Base-by-base conservation (phyloP, 495 filamentous ascomycete species). In the Penicillium tannophilum region DNA sequence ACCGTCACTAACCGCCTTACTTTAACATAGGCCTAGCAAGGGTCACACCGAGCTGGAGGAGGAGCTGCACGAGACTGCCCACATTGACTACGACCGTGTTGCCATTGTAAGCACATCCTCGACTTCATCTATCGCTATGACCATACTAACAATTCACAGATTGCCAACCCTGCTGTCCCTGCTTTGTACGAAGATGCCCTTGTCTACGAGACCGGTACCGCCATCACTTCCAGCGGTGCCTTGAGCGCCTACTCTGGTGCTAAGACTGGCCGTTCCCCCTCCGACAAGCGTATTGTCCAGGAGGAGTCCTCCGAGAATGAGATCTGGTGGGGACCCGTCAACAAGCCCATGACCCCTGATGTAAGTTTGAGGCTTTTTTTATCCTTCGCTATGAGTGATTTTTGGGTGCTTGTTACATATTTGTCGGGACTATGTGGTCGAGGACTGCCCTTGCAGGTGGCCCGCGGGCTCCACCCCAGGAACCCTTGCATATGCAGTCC, bases 1-100 rank as follows among this genome's bases (percentile, higher is more conserved):
- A 20, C 53, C 58, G 51, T 67, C 55, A 56, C 76, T 78, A 73
- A 82, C 67, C 35, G 8, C 53, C 48, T 69, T 43, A 52, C 55
- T 49, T 42, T 55, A 45, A 45, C 23, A 51, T 70, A 95, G 92
- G 71, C 90, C 92, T 36, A 81, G 88, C 73, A 80, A 81, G 66
- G 88, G 94, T 69, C 93, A 97, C 85, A 97, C 93, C 31, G 93
- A 97, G 74, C 84, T 97, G 54, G 92, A 98, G 78, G 92, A 97
- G 81, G 92, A 97, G 74, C 88, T 98, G 43, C 93, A 98, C 75
- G 92, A 98, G 78, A 92, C 90, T 74, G 95, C 94, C 65, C 92
- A 98, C 83, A 98, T 98, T 78, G 94, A 98, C 86, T 98, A 98
- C 72, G 90, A 97, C 77, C 89, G 95, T 66, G 94, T 98, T 65